These are phyloP conservation scores for Lyophyllum atratum DNA, from an alignment of 768 basidiomycete genomes.

Conservation along the genomic window DNA sequence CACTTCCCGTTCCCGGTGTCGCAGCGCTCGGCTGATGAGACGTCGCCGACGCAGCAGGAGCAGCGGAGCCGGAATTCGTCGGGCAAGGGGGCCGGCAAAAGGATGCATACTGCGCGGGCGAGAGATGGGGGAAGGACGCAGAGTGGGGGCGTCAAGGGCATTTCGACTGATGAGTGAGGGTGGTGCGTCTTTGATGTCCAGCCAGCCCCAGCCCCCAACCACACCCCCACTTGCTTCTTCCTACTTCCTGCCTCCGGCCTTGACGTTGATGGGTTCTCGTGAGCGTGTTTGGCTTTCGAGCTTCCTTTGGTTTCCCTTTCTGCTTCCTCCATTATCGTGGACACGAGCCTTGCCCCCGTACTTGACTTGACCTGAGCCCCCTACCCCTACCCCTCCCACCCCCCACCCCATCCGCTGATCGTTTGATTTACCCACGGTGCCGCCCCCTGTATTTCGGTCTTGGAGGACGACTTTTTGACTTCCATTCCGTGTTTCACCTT, in stretches of 20 bases:
- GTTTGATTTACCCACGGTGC: background rate
- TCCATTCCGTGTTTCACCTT: background rate
- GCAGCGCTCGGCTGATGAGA: slow-evolving; percentile 23
- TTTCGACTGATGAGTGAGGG: slow-evolving; percentile 44
- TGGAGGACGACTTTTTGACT: background rate
- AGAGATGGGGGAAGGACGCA: slow-evolving; percentile 83
- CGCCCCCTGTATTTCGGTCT: background rate
- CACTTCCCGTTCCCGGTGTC: slow-evolving; percentile 71
- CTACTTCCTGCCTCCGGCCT: too few relatives aligned
- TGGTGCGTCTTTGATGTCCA: background rate
- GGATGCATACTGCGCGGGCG: slow-evolving; percentile 76
- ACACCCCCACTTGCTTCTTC: background rate
- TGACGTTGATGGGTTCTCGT: background rate
- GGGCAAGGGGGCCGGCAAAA: slow-evolving; percentile 27
- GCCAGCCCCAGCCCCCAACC: background rate
- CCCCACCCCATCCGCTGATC: background rate
- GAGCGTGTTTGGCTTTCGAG: background rate
- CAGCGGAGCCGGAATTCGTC: slow-evolving; percentile 19
- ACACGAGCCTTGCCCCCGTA: background rate
- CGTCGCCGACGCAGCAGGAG: slow-evolving; percentile 17
- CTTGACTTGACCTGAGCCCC: background rate
- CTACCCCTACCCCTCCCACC: background rate
- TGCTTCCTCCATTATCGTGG: background rate
- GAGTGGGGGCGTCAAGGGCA: slow-evolving; percentile 82
- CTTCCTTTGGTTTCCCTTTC: background rate